phyloP scores from a whole-genome alignment of 495 filamentous ascomycete species.

The Neurospora sp. region DNA sequence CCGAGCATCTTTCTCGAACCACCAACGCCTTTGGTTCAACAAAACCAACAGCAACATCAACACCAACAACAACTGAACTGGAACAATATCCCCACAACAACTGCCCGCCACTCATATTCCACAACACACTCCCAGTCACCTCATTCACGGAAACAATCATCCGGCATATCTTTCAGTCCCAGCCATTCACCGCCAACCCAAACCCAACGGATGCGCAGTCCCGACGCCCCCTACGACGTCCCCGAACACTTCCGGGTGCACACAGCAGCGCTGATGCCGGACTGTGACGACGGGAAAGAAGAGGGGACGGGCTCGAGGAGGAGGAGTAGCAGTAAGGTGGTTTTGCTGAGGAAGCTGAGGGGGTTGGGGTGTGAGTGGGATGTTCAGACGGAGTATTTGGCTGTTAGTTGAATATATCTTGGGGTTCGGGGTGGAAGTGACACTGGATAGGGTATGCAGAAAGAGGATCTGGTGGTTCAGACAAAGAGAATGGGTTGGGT shows the following conservation, averaged over 20 bases:
- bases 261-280: slow-evolving; percentile 13
- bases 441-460: too few species aligned
- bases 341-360: slow-evolving; percentile 20
- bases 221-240: slow-evolving; percentile 23
- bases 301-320: slow-evolving; percentile 10
- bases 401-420: slow-evolving; percentile 4
- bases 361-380: slow-evolving; percentile 20
- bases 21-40: slow-evolving; percentile 2
- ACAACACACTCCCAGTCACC: background rate
- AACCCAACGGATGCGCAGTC: slow-evolving; percentile 4
- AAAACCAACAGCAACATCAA: background rate
- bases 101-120: background rate
- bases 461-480: too few species aligned
- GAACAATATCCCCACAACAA: background rate
- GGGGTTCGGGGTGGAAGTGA: background rate
- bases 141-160: background rate
- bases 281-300: background rate
- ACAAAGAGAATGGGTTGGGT: too few species aligned
- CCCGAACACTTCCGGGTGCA: slow-evolving; percentile 22
- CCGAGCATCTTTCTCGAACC: slow-evolving; percentile 6
- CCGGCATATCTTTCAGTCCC: background rate
- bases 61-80: background rate
- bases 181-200: background rate
- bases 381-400: slow-evolving; percentile 19
- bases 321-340: slow-evolving; percentile 23